phyloP scores from a whole-genome alignment of 768 basidiomycete genomes.

The Suillus ampliporus region DNA sequence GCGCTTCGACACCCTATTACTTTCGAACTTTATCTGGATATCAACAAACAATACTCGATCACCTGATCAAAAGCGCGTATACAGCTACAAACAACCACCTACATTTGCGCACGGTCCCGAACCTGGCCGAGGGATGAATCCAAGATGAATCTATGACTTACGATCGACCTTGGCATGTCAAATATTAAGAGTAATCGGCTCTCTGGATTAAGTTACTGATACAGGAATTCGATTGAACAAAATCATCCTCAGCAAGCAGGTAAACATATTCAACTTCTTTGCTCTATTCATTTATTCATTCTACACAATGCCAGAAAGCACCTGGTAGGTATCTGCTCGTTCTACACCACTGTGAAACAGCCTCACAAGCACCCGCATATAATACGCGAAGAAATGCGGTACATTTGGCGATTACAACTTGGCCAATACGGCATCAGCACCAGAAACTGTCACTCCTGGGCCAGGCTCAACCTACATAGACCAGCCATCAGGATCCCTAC shows the following conservation, averaged over 20 bases:
- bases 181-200: neutral
- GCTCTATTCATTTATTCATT: neutral
- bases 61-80: slow-evolving; percentile 39
- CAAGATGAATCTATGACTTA: no score
- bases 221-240: neutral
- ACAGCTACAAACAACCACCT: slow-evolving; percentile 31
- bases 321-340: neutral
- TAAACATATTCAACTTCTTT: neutral
- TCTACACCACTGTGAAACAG: neutral
- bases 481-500: neutral
- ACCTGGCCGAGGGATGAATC: neutral
- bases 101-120: slow-evolving; percentile 25
- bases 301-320: neutral
- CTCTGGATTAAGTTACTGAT: neutral
- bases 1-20: slow-evolving; percentile 35
- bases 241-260: neutral
- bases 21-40: slow-evolving; percentile 40
- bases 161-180: no score
- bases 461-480: slow-evolving; percentile 53
- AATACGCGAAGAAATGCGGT: neutral
- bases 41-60: slow-evolving; percentile 43
- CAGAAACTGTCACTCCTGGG: slow-evolving; percentile 58
- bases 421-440: slow-evolving; percentile 64
- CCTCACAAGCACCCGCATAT: neutral
- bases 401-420: slow-evolving; percentile 38